Evolutionary conservation across 169 alveolate species (phyloP).

Genomic region (Ichthyophthirius multifiliis): DNA sequence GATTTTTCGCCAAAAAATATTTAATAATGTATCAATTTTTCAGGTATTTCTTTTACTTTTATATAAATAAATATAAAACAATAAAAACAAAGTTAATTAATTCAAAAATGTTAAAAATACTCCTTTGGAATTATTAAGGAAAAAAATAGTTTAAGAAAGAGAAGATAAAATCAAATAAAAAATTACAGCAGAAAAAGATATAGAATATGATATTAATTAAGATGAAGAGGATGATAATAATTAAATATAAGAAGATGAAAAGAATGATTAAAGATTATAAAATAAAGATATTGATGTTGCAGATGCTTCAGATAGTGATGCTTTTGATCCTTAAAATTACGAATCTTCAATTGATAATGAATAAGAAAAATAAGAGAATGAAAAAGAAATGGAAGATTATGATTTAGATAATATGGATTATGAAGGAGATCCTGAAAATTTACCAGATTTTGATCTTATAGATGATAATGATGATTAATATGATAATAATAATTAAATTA

Average conservation of each 20-base stretch:
- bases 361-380: not conserved
- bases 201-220: not conserved
- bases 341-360: not conserved
- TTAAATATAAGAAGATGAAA: not conserved
- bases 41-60: not conserved
- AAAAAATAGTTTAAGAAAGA: not conserved
- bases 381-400: not conserved
- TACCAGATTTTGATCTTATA: slow-evolving; percentile 3
- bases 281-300: not conserved
- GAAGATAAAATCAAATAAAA: not conserved
- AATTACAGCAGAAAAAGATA: not conserved
- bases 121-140: slow-evolving; percentile 1
- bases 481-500: not conserved
- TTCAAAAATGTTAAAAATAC: not conserved
- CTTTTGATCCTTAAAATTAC: slow-evolving; percentile 3
- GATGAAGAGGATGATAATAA: not conserved
- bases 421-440: slow-evolving; percentile 10
- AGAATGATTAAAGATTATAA: not conserved
- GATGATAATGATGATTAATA: not conserved
- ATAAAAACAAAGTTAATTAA: not conserved
- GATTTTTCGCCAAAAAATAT: not conserved
- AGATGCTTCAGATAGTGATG: not conserved
- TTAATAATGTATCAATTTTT: not conserved
- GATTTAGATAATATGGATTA: slow-evolving; percentile 2
- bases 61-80: not conserved